Conservation (phyloP, 2,329 filamentous ascomycete species). For the Fusarium goolgardi region DNA sequence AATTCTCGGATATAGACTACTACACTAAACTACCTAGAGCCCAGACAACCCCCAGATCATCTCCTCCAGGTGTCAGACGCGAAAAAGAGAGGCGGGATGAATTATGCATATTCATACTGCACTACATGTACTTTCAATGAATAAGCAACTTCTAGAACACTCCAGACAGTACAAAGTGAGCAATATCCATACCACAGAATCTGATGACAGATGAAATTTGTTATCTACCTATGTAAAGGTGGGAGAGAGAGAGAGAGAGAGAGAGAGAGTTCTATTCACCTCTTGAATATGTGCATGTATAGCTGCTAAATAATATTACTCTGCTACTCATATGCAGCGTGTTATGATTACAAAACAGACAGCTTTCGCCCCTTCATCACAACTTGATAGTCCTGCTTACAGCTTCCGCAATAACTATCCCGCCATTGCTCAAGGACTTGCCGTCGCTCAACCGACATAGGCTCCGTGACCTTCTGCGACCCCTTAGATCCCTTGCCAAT, state of each 20-base stretch:
- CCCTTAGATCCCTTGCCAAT: slow-evolving; percentile 39
- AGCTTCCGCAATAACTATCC: slow-evolving; percentile 67
- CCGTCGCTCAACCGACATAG: slow-evolving; percentile 48
- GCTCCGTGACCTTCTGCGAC: slow-evolving; percentile 50
- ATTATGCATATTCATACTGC: slow-evolving; percentile 11
- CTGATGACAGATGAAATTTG: slow-evolving; percentile 17
- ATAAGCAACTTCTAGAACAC: slow-evolving; percentile 26
- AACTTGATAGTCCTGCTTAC: slow-evolving; percentile 57
- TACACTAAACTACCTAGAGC: not conserved
- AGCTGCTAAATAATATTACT: slow-evolving; percentile 1
- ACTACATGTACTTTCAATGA: not conserved
- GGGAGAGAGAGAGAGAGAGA: slow-evolving; percentile 4
- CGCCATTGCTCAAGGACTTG: slow-evolving; percentile 62
- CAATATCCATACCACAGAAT: not conserved
- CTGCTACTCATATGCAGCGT: not conserved
- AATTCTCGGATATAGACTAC: slow-evolving; percentile 19
- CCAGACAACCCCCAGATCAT: slow-evolving; percentile 1
- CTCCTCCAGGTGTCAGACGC: not conserved
- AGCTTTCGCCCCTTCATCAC: slow-evolving; percentile 50
- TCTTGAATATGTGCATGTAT: slow-evolving; percentile 4
- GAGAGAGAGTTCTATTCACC: slow-evolving; percentile 23
- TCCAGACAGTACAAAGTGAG: slow-evolving; percentile 1
- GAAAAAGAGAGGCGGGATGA: not conserved
- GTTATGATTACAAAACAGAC: slow-evolving; percentile 26
- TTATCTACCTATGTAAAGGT: not conserved